Percentiles rank a stretch among this genome's conserved stretches.
Evolutionary conservation across 352 stramenopile species (phyloP).

Genomic region (Phytophthora rubi): DNA sequence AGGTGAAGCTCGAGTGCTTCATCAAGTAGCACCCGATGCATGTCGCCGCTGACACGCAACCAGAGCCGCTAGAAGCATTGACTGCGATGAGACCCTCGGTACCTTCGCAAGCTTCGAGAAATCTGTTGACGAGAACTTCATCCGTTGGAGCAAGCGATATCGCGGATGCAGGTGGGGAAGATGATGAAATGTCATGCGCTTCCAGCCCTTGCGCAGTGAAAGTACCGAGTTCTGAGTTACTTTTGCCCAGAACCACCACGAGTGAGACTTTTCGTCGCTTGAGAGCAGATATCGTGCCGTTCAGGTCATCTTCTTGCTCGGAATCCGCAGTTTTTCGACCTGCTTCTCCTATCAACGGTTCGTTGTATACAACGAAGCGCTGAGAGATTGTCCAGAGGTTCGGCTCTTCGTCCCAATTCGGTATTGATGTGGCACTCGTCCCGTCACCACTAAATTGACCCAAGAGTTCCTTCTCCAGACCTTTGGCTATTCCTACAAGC

Average conservation of each 20-base stretch:
- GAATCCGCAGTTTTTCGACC: not conserved
- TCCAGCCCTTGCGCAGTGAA: conserved; percentile 26
- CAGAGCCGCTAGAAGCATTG: conserved; percentile 64
- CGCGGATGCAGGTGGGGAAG: not conserved
- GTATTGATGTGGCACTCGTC: not conserved
- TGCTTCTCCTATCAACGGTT: not conserved
- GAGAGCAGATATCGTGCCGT: conserved; percentile 21
- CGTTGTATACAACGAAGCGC: conserved; percentile 33
- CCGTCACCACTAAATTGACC: not conserved
- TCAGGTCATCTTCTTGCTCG: conserved; percentile 9
- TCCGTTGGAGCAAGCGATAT: conserved; percentile 25
- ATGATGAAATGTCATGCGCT: conserved; percentile 24
- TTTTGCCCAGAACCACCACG: conserved; percentile 24
- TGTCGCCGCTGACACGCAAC: conserved; percentile 82
- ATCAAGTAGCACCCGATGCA: conserved; percentile 98
- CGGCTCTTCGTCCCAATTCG: conserved; percentile 20
- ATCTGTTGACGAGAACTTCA: conserved; percentile 76
- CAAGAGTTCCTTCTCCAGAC: conserved; percentile 29
- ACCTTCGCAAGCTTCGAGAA: conserved; percentile 91
- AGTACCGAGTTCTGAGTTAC: conserved; percentile 7
- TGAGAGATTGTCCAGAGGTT: conserved; percentile 27
- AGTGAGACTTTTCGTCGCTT: conserved; percentile 38
- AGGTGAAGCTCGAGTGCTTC: conserved; percentile 97
- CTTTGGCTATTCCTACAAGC: conserved; percentile 43
- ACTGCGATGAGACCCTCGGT: conserved; percentile 60